Evolutionary conservation across 1,139 yeast species (phyloP).

Genomic region (Yamadazyma diospyri): DNA sequence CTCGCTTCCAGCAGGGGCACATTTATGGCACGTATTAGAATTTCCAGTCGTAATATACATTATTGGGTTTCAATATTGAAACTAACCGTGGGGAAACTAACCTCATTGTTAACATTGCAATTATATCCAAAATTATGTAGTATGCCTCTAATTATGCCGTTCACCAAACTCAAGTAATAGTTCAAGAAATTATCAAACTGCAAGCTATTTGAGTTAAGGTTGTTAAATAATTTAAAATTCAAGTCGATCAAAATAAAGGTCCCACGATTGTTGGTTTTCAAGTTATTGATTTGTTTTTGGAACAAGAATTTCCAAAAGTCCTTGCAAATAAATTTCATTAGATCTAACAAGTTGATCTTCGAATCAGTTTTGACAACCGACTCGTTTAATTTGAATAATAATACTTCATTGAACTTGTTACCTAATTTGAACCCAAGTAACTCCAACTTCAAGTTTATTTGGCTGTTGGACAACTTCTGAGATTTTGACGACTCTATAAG

Average conservation of each 20-base stretch:
- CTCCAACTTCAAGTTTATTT: slow-evolving; percentile 57
- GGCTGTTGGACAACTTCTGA: slow-evolving; percentile 18
- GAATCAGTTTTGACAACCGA: slow-evolving; percentile 5
- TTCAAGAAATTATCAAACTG: slow-evolving; percentile 48
- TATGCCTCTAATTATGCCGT: slow-evolving; percentile 82
- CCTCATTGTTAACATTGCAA: slow-evolving; percentile 64
- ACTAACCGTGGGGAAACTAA: slow-evolving; percentile 61
- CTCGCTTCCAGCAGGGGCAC: no score
- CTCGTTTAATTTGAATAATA: slow-evolving; percentile 48
- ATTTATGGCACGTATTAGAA: no score
- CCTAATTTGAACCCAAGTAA: slow-evolving; percentile 81
- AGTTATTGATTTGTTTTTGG: slow-evolving; percentile 85
- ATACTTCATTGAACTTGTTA: slow-evolving; percentile 63
- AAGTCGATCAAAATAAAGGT: slow-evolving; percentile 78
- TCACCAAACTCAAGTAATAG: slow-evolving; percentile 72
- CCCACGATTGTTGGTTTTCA: slow-evolving; percentile 88
- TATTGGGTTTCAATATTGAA: slow-evolving; percentile 66
- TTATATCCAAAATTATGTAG: slow-evolving; percentile 68
- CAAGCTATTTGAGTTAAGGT: slow-evolving; percentile 50
- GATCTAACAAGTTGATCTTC: slow-evolving; percentile 61
- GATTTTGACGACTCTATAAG: slow-evolving; percentile 53
- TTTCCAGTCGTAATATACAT: slow-evolving; percentile 1
- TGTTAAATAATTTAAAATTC: slow-evolving; percentile 51
- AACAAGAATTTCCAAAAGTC: slow-evolving; percentile 84
- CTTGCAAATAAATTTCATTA: slow-evolving; percentile 88